Base-by-base conservation (phyloP, 1,139 yeast species). In the Pichiaceae sp. region DNA sequence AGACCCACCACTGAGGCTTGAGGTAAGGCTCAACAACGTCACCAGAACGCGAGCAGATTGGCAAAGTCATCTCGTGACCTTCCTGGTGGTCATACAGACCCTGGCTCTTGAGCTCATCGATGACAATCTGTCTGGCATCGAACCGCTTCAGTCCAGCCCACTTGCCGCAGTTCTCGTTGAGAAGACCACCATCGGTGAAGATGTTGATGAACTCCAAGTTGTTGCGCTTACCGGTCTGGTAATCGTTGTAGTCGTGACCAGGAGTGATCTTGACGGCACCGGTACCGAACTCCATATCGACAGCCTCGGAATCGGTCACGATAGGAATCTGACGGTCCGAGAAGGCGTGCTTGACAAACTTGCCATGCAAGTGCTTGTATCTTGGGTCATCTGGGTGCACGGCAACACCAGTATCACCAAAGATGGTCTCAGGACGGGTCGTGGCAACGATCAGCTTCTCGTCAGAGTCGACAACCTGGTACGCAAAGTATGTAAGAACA, bases 211-310 rank as follows among this genome's bases (percentile, higher is more conserved):
- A 77, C 59, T 86, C 96, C 53, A 91, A 72, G 55, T 78, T 70
- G 62, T 86, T 86, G 67, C 97, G 87, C 67, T 85, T 87, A 68
- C 98, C 98, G 40, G 96, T 85, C 55, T 70, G 74, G 71, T 85
- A 86, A 85, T 91, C 98, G 72, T 91, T 91, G 54, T 82, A 85
- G 64, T 91, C 98, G 62, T 91, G 98, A 38, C 95, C 96, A 42
- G 98, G 98, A 17, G 98, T 91, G 57, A 91, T 91, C 66, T 91
- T 91, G 47, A 91, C 98, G 32, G 98, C 98, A 80, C 98, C 98
- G 48, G 98, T 91, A 72, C 98, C 98, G 52, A 91, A 91, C 62
- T 85, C 95, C 97, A 91, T 91, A 62, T 91, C 98, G 46, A 91
- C 98, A 29, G 97, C 93, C 63, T 86, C 95, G 29, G 79, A 59